phyloP scores from a whole-genome alignment of 164 flowering plant species.

The Chimonanthus salicifolius region DNA sequence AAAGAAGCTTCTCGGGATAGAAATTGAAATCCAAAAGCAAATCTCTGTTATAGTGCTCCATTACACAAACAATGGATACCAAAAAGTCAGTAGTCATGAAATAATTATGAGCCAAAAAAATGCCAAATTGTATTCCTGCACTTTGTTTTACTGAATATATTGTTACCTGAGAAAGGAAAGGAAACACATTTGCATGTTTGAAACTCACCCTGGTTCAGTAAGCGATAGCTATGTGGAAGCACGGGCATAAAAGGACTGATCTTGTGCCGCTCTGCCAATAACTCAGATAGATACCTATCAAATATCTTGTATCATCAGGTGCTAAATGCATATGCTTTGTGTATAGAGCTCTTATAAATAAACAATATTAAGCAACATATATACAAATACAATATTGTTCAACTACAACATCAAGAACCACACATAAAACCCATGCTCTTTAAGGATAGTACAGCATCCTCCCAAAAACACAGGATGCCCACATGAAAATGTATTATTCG shows the following conservation, averaged over 20 bases:
- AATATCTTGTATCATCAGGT: background rate
- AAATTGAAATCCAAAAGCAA: background rate
- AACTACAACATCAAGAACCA: background rate
- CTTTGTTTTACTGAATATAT: background rate
- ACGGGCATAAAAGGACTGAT: constrained; percentile 75
- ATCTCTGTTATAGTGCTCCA: background rate
- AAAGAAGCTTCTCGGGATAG: background rate
- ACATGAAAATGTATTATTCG: no score
- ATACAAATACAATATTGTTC: background rate
- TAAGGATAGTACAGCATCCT: no score
- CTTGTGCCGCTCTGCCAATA: constrained; percentile 79
- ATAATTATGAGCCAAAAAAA: no score
- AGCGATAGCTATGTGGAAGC: constrained; percentile 61
- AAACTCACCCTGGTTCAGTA: constrained; percentile 85
- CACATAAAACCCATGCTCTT: no score
- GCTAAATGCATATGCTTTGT: background rate
- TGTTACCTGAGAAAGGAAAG: background rate
- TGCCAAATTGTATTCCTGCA: background rate
- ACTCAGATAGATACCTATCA: constrained; percentile 76
- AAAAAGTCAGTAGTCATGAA: background rate
- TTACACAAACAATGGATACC: background rate
- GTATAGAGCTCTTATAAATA: background rate
- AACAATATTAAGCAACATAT: no score
- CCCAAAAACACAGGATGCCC: no score
- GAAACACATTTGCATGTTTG: background rate